Evolutionary conservation across 2,329 filamentous ascomycete genomes (phyloP).

Genomic region (Aspergillus fumigatus): DNA sequence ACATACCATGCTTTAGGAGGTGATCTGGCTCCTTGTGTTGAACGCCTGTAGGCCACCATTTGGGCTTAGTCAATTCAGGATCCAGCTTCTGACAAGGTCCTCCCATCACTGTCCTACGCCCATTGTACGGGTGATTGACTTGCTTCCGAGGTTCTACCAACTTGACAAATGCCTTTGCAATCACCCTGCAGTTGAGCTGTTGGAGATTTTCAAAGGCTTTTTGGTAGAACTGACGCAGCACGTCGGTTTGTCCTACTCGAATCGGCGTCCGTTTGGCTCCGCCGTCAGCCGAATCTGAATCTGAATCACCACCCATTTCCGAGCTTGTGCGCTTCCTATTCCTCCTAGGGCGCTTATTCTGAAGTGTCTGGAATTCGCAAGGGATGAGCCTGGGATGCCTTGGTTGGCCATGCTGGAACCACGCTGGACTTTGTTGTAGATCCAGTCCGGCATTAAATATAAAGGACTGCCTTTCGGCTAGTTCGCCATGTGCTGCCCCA

Average conservation of each 20-base stretch:
- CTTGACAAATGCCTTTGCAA: constrained; percentile 42
- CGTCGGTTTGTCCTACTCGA: constrained; percentile 23
- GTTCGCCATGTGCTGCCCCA: constrained; percentile 7
- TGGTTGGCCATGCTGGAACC: constrained; percentile 20
- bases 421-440: constrained; percentile 15
- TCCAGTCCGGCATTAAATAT: constrained; percentile 8
- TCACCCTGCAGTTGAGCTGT: constrained; percentile 39
- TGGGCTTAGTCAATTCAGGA: constrained; percentile 38
- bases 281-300: constrained; percentile 17
- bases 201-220: constrained; percentile 37
- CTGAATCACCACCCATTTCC: constrained; percentile 9
- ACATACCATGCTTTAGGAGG: constrained; percentile 38
- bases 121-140: constrained; percentile 43
- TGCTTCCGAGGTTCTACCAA: constrained; percentile 43
- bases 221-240: constrained; percentile 33
- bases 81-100: constrained; percentile 27
- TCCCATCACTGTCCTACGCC: constrained; percentile 20
- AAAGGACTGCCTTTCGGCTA: constrained; percentile 7
- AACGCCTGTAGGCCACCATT: constrained; percentile 37
- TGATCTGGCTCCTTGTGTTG: constrained; percentile 45
- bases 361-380: constrained; percentile 28
- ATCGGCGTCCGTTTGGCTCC: constrained; percentile 21
- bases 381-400: constrained; percentile 25
- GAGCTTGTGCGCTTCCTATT: constrained; percentile 16
- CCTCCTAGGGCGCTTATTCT: constrained; percentile 24